Conservation (phyloP, 2,329 filamentous ascomycete species). For the Emmonsiellopsis sp. region DNA sequence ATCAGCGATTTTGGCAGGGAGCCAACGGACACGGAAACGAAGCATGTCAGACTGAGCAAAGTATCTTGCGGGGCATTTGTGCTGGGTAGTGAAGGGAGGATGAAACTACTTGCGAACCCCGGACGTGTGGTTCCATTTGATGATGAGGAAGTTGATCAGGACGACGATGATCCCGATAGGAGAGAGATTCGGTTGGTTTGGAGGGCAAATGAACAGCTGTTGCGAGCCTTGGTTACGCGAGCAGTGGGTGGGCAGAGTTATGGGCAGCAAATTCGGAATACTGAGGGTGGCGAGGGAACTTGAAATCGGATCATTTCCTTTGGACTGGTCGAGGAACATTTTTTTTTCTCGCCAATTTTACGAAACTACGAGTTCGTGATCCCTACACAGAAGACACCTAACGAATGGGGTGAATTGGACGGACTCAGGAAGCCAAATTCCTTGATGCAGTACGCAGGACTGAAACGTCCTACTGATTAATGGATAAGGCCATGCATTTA, state of each 20-base stretch:
- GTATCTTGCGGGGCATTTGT: conserved; percentile 32
- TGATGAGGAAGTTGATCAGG: conserved; percentile 14
- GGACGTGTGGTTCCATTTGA: conserved; percentile 10
- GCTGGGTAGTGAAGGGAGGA: conserved; percentile 28
- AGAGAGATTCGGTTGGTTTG: conserved; percentile 17
- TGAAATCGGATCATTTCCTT: not conserved
- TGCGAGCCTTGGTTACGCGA: conserved; percentile 23
- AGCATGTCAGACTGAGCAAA: conserved; percentile 28
- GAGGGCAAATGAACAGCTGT: conserved; percentile 23
- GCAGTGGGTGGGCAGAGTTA: conserved; percentile 13
- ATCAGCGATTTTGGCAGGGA: conserved; percentile 8
- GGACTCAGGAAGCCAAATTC: no score
- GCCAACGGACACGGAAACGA: conserved; percentile 10
- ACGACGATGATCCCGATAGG: conserved; percentile 9
- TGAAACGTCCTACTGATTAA: no score
- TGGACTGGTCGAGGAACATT: not conserved
- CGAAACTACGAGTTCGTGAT: no score
- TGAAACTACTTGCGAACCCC: conserved; percentile 27
- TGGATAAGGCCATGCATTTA: no score
- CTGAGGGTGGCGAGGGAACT: not conserved
- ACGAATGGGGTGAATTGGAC: no score
- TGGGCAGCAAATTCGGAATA: not conserved
- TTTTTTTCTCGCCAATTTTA: no score
- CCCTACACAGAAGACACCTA: no score
- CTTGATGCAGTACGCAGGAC: no score